These are phyloP conservation scores for Populus hybrid DNA, from an alignment of 441 rosid species.

Conservation along the genomic window DNA sequence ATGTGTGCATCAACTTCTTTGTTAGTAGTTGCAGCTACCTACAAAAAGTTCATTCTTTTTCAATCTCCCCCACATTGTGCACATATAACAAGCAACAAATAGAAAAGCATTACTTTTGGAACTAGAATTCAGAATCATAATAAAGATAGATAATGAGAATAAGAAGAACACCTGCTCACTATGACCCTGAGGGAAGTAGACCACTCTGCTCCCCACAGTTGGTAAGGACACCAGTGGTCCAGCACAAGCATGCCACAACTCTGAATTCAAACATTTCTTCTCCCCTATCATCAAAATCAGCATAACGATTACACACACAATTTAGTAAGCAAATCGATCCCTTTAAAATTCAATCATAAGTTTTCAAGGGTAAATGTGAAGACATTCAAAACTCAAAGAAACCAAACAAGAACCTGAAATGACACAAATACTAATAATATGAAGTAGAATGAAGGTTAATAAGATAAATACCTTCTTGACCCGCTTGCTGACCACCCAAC, in stretches of 20 bases:
- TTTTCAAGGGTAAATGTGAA: not conserved
- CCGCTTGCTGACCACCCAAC: constrained; percentile 60
- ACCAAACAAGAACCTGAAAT: not conserved
- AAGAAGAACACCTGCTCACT: constrained; percentile 71
- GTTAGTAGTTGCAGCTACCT: constrained; percentile 66
- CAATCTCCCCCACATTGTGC: not conserved
- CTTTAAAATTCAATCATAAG: not conserved
- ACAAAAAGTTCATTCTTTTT: constrained; percentile 15
- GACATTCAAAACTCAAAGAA: not conserved
- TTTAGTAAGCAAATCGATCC: not conserved
- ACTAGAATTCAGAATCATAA: not conserved
- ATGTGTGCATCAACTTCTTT: no score
- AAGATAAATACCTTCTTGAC: constrained; percentile 51
- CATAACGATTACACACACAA: not conserved
- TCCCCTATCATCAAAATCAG: constrained; percentile 38
- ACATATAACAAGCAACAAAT: not conserved
- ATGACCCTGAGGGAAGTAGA: constrained; percentile 95
- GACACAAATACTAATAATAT: not conserved
- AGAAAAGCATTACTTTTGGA: not conserved
- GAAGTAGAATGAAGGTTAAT: not conserved
- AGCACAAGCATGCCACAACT: constrained; percentile 86
- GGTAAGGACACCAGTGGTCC: constrained; percentile 97
- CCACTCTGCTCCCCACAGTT: constrained; percentile 79
- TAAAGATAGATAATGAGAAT: not conserved
- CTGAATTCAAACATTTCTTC: constrained; percentile 37